phyloP scores from a whole-genome alignment of 2,329 filamentous ascomycete genomes.

The Penicillium sp. region DNA sequence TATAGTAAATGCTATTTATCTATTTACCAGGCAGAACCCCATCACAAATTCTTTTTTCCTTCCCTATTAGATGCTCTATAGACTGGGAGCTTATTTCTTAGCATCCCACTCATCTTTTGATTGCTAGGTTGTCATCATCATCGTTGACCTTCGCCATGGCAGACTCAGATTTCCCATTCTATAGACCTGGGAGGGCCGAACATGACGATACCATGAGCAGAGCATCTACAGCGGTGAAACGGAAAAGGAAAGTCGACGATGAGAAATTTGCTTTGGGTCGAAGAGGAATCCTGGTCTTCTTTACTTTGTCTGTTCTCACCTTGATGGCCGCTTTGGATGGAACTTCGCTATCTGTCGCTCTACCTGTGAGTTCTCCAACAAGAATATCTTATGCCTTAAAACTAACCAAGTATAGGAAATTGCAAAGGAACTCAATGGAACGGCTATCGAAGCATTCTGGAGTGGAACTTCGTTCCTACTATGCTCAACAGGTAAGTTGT shows the following conservation, averaged over 20 bases:
- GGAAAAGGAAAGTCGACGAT: not conserved
- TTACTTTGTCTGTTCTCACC: slow-evolving; percentile 19
- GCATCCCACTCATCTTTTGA: not conserved
- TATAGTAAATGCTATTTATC: not conserved
- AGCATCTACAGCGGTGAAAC: slow-evolving; percentile 5
- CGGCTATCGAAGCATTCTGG: slow-evolving; percentile 48
- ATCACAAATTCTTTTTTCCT: not conserved
- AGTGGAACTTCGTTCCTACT: slow-evolving; percentile 51
- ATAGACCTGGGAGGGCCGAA: slow-evolving; percentile 8
- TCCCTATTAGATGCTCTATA: not conserved
- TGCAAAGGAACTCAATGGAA: slow-evolving; percentile 31
- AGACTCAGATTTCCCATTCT: slow-evolving; percentile 7
- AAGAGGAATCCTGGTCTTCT: slow-evolving; percentile 18
- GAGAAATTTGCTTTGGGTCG: slow-evolving; percentile 20
- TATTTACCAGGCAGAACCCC: not conserved
- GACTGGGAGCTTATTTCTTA: not conserved
- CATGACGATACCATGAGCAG: slow-evolving; percentile 6
- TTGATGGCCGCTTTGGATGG: slow-evolving; percentile 27
- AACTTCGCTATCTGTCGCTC: slow-evolving; percentile 22
- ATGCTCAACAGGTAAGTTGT: slow-evolving; percentile 22
- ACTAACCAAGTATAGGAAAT: slow-evolving; percentile 27
- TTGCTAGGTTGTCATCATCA: not conserved
- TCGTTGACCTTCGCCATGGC: not conserved
- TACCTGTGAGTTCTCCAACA: slow-evolving; percentile 13
- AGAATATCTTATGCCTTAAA: fast-evolving